Base-by-base conservation (phyloP, 2,329 filamentous ascomycete species). In the Rhinocladiella mackenziei region DNA sequence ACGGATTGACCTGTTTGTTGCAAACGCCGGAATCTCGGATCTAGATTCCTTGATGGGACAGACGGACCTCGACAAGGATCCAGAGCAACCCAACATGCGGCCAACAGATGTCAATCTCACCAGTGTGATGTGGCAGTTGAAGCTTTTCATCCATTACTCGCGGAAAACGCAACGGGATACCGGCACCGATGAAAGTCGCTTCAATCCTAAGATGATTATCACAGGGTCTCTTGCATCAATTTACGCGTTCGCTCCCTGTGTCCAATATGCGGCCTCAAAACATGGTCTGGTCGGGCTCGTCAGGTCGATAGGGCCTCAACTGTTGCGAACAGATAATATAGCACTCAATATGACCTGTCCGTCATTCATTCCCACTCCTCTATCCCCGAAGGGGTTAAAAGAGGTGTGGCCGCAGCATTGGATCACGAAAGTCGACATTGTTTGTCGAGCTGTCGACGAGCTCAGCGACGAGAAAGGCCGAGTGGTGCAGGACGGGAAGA, bases 21-120 rank as follows among this genome's bases (percentile, higher is more conserved):
- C 77, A 14, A 81, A 81, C 45, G 78, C 78, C 0, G 78, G 77
- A 5, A 78, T 81, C 28, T 71, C 72, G 0, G 75, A 79, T 48
- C 73, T 79, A 3, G 76, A 76, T 50, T 51, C 65, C 0, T 55
- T 80, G 0, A 23, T 17, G 9, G 7, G 7, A 9, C 7, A 15
- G 15, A 36, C 14, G 33, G 33, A 36, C 13, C 33, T 36, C 7
- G 10, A 23, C 9, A 7, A 20, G 13, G 7, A 7, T 7, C 33
- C 33, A 5, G 7, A 7, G 11, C 9, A 23, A 20, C 33, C 33
- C 7, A 17, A 36, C 17, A 36, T 17, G 7, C 5, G 10, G 6
- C 5, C 8, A 7, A 7, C 14, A 14, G 33, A 36, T 14, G 19
- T 36, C 33, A 36, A 36, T 14, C 6, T 14, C 10, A 36, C 33